These are phyloP conservation scores for Teunomyces aglyptinius DNA, from an alignment of 805 yeast species.

Conservation along the genomic window DNA sequence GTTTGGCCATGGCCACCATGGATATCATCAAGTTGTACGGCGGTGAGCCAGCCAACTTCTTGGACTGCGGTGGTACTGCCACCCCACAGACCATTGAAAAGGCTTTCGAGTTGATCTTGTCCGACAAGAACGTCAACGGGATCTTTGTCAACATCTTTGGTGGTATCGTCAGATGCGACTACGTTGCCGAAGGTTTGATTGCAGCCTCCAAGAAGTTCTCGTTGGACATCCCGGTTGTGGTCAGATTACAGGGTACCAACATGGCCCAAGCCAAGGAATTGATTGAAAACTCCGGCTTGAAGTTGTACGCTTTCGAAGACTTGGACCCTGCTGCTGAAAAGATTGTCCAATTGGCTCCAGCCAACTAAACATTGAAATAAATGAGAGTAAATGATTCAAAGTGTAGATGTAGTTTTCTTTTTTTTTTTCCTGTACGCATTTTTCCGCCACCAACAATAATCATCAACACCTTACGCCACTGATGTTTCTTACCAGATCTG, in stretches of 20 bases:
- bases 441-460: not conserved
- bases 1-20: slow-evolving; percentile 99
- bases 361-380: slow-evolving; percentile 3
- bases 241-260: slow-evolving; percentile 98
- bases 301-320: slow-evolving; percentile 87
- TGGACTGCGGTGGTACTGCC: slow-evolving; percentile 99
- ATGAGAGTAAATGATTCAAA: not conserved
- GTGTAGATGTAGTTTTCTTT: not conserved
- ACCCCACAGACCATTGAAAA: slow-evolving; percentile 97
- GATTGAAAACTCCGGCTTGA: slow-evolving; percentile 84
- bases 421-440: not conserved
- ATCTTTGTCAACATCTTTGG: slow-evolving; percentile 98
- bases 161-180: slow-evolving; percentile 99
- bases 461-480: slow-evolving; percentile 24
- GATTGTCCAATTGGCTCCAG: slow-evolving; percentile 67
- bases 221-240: slow-evolving; percentile 91
- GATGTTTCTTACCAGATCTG: slow-evolving; percentile 97
- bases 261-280: slow-evolving; percentile 83
- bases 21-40: slow-evolving; percentile 97
- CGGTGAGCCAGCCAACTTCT: slow-evolving; percentile 98
- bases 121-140: slow-evolving; percentile 87
- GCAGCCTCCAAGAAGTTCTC: slow-evolving; percentile 91
- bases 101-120: slow-evolving; percentile 90
- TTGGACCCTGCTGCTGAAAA: slow-evolving; percentile 97
- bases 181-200: slow-evolving; percentile 95